These are phyloP conservation scores for Apiospora saccharicola DNA, from an alignment of 2,329 filamentous ascomycete species.

Conservation along the genomic window DNA sequence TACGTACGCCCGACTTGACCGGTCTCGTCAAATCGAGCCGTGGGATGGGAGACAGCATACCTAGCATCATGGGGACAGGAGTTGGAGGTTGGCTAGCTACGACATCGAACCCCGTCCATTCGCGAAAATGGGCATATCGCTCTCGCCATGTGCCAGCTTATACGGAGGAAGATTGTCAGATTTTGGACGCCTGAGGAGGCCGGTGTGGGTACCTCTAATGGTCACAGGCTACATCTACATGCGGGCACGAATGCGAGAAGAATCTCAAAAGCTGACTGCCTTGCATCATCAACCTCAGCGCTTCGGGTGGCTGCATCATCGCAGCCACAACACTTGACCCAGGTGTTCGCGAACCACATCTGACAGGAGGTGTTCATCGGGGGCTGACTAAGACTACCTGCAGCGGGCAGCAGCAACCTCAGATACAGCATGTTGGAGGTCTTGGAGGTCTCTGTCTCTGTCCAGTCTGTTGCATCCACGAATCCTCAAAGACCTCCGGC, in stretches of 20 bases:
- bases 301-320: not conserved
- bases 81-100: not conserved
- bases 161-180: not conserved
- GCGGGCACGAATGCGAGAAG: not conserved
- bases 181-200: not conserved
- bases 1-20: slow-evolving; percentile 9
- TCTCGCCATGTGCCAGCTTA: slow-evolving; percentile 7
- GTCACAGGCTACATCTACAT: not conserved
- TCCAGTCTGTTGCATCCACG: not conserved
- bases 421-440: not conserved
- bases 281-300: not conserved
- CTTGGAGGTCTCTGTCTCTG: not conserved
- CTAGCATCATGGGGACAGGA: not conserved
- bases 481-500: not conserved
- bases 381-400: not conserved
- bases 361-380: slow-evolving; percentile 16
- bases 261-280: not conserved
- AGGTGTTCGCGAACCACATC: not conserved
- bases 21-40: not conserved
- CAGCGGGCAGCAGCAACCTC: not conserved
- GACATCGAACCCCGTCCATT: not conserved
- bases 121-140: not conserved
- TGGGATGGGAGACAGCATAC: not conserved
- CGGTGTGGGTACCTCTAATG: slow-evolving; percentile 6
- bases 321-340: not conserved